Evolutionary conservation across 2,329 filamentous ascomycete genomes (phyloP).

Genomic region (Diaporthe destruens): DNA sequence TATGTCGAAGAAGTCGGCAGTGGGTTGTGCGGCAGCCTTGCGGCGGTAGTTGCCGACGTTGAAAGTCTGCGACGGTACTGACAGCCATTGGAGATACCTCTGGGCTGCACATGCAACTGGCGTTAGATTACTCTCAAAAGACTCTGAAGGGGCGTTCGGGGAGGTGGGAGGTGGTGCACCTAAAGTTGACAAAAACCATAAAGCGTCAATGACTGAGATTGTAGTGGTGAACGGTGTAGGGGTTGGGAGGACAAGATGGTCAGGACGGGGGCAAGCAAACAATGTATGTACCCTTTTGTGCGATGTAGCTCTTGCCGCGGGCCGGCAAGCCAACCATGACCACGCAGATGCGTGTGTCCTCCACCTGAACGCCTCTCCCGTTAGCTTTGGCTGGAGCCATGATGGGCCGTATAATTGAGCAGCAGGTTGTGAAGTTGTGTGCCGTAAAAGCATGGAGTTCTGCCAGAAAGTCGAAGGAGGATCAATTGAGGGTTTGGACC

Average conservation of each 20-base stretch:
- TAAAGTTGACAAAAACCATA: slow-evolving; percentile 29
- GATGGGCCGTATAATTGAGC: slow-evolving; percentile 41
- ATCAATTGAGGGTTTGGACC: slow-evolving; percentile 24
- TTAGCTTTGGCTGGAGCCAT: slow-evolving; percentile 66
- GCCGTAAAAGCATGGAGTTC: slow-evolving; percentile 35
- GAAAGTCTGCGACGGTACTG: slow-evolving; percentile 93
- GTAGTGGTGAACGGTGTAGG: not conserved
- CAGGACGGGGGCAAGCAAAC: slow-evolving; percentile 19
- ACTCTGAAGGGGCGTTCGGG: slow-evolving; percentile 39
- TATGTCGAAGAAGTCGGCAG: slow-evolving; percentile 95
- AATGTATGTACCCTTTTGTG: slow-evolving; percentile 83
- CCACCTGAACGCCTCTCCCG: slow-evolving; percentile 84
- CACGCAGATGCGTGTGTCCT: slow-evolving; percentile 96
- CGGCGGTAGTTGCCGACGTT: slow-evolving; percentile 98
- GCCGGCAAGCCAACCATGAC: slow-evolving; percentile 99
- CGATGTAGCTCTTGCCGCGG: slow-evolving; percentile 96
- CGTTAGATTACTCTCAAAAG: slow-evolving; percentile 42
- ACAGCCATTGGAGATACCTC: slow-evolving; percentile 96
- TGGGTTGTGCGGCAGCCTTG: slow-evolving; percentile 87
- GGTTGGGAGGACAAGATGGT: not conserved
- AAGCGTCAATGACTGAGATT: slow-evolving; percentile 27
- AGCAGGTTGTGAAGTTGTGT: slow-evolving; percentile 10
- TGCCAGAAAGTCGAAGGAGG: slow-evolving; percentile 16
- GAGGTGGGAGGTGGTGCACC: slow-evolving; percentile 39
- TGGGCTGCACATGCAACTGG: slow-evolving; percentile 69